Evolutionary conservation across 2,329 filamentous ascomycete genomes (phyloP).

Genomic region (Dactylellina cionopaga): DNA sequence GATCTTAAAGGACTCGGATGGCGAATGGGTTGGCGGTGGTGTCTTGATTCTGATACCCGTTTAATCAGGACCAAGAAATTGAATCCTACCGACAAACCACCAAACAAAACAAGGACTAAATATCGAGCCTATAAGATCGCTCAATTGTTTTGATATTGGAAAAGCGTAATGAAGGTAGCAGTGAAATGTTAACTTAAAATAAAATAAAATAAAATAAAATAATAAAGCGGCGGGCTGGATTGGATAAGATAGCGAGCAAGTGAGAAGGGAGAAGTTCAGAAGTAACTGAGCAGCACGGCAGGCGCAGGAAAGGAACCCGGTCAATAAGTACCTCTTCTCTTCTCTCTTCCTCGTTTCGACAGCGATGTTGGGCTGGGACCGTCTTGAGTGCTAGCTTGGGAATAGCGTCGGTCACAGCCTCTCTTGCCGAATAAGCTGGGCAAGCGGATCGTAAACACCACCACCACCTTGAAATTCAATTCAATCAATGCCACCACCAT

Average conservation of each 20-base stretch:
- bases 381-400: constrained; percentile 47
- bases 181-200: constrained; percentile 37
- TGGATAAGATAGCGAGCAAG: constrained; percentile 50
- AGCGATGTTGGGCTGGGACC: constrained; percentile 49
- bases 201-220: too few relatives aligned
- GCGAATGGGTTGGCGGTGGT: constrained; percentile 24
- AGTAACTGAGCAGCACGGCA: constrained; percentile 36
- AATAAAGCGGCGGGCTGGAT: constrained; percentile 52
- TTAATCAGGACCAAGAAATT: constrained; percentile 13
- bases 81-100: not conserved
- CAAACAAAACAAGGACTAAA: constrained; percentile 18
- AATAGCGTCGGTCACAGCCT: constrained; percentile 53
- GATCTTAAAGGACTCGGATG: not conserved
- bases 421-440: constrained; percentile 53
- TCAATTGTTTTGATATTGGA: constrained; percentile 41
- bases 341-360: constrained; percentile 6
- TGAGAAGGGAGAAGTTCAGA: constrained; percentile 43
- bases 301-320: constrained; percentile 51
- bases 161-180: too few relatives aligned
- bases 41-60: not conserved
- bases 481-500: too few relatives aligned
- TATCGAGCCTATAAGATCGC: constrained; percentile 38
- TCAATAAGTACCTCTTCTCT: constrained; percentile 48
- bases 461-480: constrained; percentile 24
- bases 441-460: constrained; percentile 40